Base-by-base conservation (phyloP, 2,329 filamentous ascomycete genomes). In the Tothia fuscella region DNA sequence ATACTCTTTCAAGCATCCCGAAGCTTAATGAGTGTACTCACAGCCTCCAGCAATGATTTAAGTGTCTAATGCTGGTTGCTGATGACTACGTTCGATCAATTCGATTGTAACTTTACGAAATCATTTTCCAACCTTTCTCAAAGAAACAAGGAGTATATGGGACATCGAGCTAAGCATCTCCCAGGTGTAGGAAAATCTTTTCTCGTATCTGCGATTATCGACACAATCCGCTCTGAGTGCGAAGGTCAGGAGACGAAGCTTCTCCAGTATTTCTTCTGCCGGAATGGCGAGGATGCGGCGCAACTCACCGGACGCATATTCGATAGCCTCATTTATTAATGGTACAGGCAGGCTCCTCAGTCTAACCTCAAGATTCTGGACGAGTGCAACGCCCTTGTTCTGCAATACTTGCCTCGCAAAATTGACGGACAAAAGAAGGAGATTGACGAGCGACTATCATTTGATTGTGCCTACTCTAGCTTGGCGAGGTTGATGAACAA, bases 161-260 rank as follows among this genome's bases (percentile, higher is more conserved):
- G n/a, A n/a, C n/a, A n/a, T n/a, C n/a, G n/a, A n/a, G n/a, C n/a
- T n/a, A n/a, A n/a, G n/a, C n/a, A n/a, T n/a, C n/a, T n/a, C n/a
- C n/a, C n/a, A n/a, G n/a, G n/a, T 17, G 31, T 40, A 25, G 37
- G 37, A 17, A 40, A 40, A 17, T 40, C 37, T 29, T 21, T 40
- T n/a, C 37, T 40, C 21, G 22, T 30, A 10, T 40, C 37, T 17
- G 17, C 14, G 6, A 17, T 40, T n/a, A 30, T 40, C 24, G 37
- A 40, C 9, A 12, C 16, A 30, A 7, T 40, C 9, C 24, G 26
- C 6, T 7, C n/a, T 30, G 26, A 16, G 12, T 30, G 6, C 21
- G 16, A 5, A 7, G 7, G 10, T 10, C 29, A 30, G 6, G 10
- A 9, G 16, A 24, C 10, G 24, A 24, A 29, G n/a, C 9, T 20